Conservation (phyloP, 352 stramenopile species). For the Aphanomyces euteiches region DNA sequence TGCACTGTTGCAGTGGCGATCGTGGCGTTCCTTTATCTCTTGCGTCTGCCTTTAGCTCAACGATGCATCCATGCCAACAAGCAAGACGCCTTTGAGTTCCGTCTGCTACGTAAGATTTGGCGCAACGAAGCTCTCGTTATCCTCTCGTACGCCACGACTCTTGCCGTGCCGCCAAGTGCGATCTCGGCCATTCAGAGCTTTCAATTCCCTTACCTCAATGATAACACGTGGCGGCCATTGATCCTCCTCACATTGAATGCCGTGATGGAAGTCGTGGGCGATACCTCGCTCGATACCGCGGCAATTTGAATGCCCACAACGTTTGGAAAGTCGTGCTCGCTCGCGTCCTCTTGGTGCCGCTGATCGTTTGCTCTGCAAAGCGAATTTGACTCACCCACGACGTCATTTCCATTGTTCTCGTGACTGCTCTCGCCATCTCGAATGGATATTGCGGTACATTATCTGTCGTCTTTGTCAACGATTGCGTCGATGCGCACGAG, state of each 20-base stretch:
- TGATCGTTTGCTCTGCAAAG: not conserved
- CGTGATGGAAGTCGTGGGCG: not conserved
- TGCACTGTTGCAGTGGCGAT: not conserved
- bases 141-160: slow-evolving; percentile 2
- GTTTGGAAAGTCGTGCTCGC: not conserved
- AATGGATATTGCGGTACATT: slow-evolving; percentile 9
- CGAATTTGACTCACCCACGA: slow-evolving; percentile 2
- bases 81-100: not conserved
- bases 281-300: not conserved
- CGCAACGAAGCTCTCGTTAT: slow-evolving; percentile 6
- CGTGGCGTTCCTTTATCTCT: not conserved
- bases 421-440: not conserved
- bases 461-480: slow-evolving; percentile 9
- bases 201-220: not conserved
- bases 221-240: not conserved
- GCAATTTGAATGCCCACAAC: not conserved
- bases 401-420: not conserved
- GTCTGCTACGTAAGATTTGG: not conserved
- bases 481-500: slow-evolving; percentile 12
- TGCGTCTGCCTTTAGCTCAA: not conserved
- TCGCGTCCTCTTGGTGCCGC: not conserved
- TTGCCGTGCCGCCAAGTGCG: not conserved
- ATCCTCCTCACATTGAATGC: slow-evolving; percentile 6
- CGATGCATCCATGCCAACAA: not conserved
- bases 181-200: not conserved